phyloP scores from a whole-genome alignment of 768 basidiomycete species.

The Dictyophora rubrovolvata region DNA sequence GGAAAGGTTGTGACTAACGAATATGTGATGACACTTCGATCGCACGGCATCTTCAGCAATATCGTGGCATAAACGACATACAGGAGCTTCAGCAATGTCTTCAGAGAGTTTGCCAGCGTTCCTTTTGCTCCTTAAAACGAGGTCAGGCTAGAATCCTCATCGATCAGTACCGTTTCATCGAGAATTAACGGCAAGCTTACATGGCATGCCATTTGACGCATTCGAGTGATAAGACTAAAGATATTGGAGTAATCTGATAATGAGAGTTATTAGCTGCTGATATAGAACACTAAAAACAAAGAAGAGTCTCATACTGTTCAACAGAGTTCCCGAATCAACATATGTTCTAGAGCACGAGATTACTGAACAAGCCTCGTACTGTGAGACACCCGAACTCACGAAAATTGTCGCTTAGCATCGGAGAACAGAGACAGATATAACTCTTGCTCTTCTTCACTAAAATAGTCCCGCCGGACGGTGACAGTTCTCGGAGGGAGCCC shows the following conservation, averaged over 20 bases:
- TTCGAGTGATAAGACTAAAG: conserved; percentile 85
- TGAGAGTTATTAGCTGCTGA: neutral
- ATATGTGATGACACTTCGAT: conserved; percentile 87
- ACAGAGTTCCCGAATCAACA: conserved; percentile 77
- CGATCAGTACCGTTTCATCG: neutral
- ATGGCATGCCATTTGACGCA: conserved; percentile 93
- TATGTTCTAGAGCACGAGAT: conserved; percentile 48
- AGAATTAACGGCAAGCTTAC: conserved; percentile 7
- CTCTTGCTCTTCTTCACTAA: conserved; percentile 96
- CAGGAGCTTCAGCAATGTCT: conserved; percentile 61
- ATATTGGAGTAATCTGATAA: conserved; percentile 77
- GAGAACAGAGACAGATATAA: conserved; percentile 85
- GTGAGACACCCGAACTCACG: conserved; percentile 9
- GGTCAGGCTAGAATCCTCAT: conserved; percentile 56
- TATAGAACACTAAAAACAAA: conserved; percentile 5
- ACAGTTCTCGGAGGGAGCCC: conserved; percentile 91
- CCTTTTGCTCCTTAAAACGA: conserved; percentile 81
- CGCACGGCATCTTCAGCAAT: conserved; percentile 95
- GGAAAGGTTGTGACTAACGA: conserved; percentile 24
- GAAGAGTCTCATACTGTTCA: conserved; percentile 61
- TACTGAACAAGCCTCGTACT: neutral
- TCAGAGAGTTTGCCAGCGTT: conserved; percentile 55
- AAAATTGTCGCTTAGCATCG: conserved; percentile 85
- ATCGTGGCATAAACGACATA: conserved; percentile 95
- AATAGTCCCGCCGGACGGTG: conserved; percentile 79